Evolutionary conservation across 2,329 filamentous ascomycete genomes (phyloP).

Genomic region (Penicillium polonicum): DNA sequence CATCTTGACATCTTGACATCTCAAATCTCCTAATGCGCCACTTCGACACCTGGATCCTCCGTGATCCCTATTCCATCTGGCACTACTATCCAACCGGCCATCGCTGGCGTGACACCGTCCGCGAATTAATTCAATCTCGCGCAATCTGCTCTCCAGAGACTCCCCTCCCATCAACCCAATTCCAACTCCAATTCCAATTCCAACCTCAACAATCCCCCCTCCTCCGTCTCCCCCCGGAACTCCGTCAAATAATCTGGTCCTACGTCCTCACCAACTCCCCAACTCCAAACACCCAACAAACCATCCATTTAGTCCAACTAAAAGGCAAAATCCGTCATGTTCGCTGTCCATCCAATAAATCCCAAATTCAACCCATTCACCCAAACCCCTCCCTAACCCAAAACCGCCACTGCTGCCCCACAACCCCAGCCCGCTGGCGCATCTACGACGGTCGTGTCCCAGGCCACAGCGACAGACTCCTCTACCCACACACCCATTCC

Average conservation of each 20-base stretch:
- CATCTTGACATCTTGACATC: no score
- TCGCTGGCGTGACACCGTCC: conserved; percentile 38
- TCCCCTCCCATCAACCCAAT: neutral
- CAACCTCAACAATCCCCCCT: conserved; percentile 21
- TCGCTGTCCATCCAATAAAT: conserved; percentile 21
- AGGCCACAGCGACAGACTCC: conserved; percentile 22
- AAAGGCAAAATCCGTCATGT: conserved; percentile 39
- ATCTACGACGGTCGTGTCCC: conserved; percentile 20
- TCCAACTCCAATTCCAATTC: conserved; percentile 8
- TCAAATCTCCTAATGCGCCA: conserved; percentile 25
- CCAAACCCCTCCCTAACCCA: conserved; percentile 23
- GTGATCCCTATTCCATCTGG: conserved; percentile 42
- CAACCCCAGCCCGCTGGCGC: conserved; percentile 35
- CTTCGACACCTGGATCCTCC: conserved; percentile 41
- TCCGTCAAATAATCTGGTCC: conserved; percentile 40
- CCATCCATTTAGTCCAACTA: conserved; percentile 38
- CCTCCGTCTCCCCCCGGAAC: conserved; percentile 34
- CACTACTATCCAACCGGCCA: conserved; percentile 40
- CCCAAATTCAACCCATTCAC: neutral
- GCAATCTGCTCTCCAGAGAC: conserved; percentile 34
- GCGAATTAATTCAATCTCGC: conserved; percentile 37
- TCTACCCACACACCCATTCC: conserved; percentile 38
- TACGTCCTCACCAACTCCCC: conserved; percentile 34
- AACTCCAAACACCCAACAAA: conserved; percentile 10
- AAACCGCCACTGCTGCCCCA: conserved; percentile 37